Evolutionary conservation across 179 eudicot species (phyloP).

Genomic region (Spergularia azorica): DNA sequence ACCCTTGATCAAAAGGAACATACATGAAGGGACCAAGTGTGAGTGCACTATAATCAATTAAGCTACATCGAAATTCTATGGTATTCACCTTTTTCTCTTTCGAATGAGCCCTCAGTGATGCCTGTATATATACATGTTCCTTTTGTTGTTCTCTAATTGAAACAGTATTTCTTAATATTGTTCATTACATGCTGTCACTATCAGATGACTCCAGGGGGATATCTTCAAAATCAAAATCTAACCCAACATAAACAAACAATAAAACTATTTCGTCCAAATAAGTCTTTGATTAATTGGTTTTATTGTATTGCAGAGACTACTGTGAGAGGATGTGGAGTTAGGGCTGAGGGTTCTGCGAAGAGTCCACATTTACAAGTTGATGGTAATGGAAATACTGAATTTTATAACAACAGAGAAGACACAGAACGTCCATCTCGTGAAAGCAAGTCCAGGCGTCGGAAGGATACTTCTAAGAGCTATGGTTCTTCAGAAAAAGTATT

Average conservation of each 20-base stretch:
- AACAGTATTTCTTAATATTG: no score
- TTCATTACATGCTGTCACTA: neutral
- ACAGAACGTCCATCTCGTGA: constrained; percentile 32
- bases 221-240: neutral
- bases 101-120: no score
- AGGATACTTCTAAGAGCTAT: constrained; percentile 34
- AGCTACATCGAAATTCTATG: no score
- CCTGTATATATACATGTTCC: no score
- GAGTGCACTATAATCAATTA: no score
- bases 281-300: neutral
- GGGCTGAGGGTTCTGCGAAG: constrained; percentile 36
- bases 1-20: no score
- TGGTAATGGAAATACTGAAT: constrained; percentile 35
- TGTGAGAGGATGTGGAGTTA: constrained; percentile 32
- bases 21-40: no score
- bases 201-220: neutral
- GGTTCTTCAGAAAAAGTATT: constrained; percentile 50
- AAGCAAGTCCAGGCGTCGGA: constrained; percentile 43
- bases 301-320: constrained; percentile 27
- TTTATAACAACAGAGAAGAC: constrained; percentile 38
- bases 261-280: neutral
- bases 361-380: constrained; percentile 29
- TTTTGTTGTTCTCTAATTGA: no score
- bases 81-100: no score
- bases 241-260: neutral